Evolutionary conservation across 2,329 filamentous ascomycete genomes (phyloP).

Genomic region (Calcarisporium arbuscula): DNA sequence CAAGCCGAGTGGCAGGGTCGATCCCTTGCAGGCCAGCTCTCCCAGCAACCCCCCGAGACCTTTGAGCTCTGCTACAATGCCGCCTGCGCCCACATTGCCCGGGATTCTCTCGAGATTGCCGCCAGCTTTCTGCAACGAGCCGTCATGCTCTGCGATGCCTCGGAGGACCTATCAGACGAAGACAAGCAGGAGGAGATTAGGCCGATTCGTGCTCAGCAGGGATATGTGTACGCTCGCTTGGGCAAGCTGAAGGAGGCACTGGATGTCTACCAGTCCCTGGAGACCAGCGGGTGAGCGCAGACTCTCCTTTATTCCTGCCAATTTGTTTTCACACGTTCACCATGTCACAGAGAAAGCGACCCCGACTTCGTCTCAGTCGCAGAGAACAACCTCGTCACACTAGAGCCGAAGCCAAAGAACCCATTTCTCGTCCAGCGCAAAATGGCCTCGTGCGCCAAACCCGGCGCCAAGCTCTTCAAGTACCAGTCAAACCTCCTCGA

Average conservation of each 20-base stretch:
- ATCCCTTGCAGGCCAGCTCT: constrained; percentile 32
- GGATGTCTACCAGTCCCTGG: constrained; percentile 54
- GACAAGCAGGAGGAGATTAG: constrained; percentile 70
- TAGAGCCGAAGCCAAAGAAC: constrained; percentile 44
- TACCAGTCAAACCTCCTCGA: constrained; percentile 54
- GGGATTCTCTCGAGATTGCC: constrained; percentile 59
- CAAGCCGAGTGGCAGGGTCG: constrained; percentile 65
- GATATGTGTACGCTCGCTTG: constrained; percentile 62
- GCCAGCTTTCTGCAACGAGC: constrained; percentile 64
- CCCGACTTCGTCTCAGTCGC: constrained; percentile 59
- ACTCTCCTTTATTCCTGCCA: constrained; percentile 14
- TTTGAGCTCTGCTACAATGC: constrained; percentile 81
- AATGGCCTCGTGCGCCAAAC: constrained; percentile 46
- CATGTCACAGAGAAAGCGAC: constrained; percentile 66
- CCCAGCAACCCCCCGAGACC: constrained; percentile 54
- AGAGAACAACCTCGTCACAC: constrained; percentile 53
- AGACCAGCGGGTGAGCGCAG: constrained; percentile 49
- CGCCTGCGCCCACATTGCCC: constrained; percentile 66
- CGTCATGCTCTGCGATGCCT: constrained; percentile 62
- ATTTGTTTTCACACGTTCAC: no score
- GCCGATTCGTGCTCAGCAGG: constrained; percentile 70
- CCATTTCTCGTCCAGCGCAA: constrained; percentile 62
- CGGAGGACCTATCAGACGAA: constrained; percentile 66
- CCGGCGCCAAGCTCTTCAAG: constrained; percentile 62
- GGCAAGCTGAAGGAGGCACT: constrained; percentile 62